A percentile compares a stretch with the other conserved stretches of the same genome.
Evolutionary conservation across 176 grass and related monocot genomes (phyloP).

Genomic region (Musa schizocarpa): DNA sequence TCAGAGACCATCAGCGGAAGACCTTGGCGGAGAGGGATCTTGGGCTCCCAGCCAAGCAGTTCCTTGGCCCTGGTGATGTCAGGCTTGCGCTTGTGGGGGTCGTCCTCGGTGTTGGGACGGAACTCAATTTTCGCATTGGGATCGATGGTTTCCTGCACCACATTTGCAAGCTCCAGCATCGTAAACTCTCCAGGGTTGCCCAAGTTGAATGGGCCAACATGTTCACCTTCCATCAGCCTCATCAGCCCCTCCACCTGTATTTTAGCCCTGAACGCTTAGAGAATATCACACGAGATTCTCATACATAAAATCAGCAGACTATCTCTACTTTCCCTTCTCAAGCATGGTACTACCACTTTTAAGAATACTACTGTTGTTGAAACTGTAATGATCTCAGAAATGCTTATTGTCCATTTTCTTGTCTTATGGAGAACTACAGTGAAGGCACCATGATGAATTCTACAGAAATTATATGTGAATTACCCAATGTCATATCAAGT

Average conservation of each 20-base stretch:
- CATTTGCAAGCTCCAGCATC: conserved; percentile 84
- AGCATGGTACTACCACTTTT: no score
- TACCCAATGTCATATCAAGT: no score
- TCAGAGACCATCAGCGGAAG: conserved; percentile 14
- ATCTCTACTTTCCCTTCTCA: no score
- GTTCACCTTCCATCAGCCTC: conserved; percentile 79
- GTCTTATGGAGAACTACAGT: no score
- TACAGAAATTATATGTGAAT: no score
- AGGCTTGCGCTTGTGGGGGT: conserved; percentile 90
- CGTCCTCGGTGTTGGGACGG: conserved; percentile 63
- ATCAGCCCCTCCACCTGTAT: conserved; percentile 75
- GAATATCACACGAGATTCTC: not conserved
- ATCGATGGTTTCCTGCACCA: conserved; percentile 88
- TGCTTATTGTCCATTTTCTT: no score
- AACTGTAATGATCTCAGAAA: no score
- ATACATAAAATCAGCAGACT: no score
- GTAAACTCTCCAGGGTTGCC: conserved; percentile 88
- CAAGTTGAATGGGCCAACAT: conserved; percentile 73
- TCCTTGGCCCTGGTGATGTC: conserved; percentile 76
- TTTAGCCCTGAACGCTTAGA: not conserved
- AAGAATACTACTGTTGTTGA: no score
- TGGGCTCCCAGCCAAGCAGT: conserved; percentile 73
- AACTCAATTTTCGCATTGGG: conserved; percentile 62
- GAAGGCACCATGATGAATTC: no score
- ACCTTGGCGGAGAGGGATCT: conserved; percentile 44